Evolutionary conservation across 768 basidiomycete species (phyloP).

Genomic region (Phylloporus rhodoxanthus): DNA sequence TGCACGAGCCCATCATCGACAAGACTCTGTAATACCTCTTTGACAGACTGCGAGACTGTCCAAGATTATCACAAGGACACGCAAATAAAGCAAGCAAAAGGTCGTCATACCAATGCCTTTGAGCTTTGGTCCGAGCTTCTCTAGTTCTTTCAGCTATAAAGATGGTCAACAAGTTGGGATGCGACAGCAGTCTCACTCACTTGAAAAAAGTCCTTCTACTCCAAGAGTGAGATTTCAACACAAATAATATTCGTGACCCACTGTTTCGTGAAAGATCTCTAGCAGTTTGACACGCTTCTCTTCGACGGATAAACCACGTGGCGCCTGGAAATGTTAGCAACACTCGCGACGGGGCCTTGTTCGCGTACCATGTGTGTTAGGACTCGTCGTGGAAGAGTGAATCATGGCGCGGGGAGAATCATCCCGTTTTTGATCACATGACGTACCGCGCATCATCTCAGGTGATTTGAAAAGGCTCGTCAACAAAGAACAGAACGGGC

Average conservation of each 20-base stretch:
- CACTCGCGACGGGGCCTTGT: not conserved
- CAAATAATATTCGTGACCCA: constrained; percentile 23
- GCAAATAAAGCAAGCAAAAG: not conserved
- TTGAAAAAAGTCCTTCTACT: constrained; percentile 80
- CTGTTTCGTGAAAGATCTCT: constrained; percentile 92
- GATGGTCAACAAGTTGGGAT: not conserved
- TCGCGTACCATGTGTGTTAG: constrained; percentile 17
- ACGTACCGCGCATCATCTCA: constrained; percentile 9
- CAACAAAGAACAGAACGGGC: constrained; percentile 7
- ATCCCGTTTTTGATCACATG: constrained; percentile 20
- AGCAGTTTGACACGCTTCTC: constrained; percentile 86
- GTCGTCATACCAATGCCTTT: constrained; percentile 74
- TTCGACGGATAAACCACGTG: constrained; percentile 79
- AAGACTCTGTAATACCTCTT: constrained; percentile 84
- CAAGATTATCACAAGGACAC: not conserved
- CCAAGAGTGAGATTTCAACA: not conserved
- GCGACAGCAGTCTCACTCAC: constrained; percentile 16
- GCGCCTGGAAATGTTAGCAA: constrained; percentile 43
- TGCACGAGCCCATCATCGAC: constrained; percentile 84
- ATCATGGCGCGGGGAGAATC: not conserved
- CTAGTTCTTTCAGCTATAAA: constrained; percentile 78
- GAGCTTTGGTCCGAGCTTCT: constrained; percentile 81
- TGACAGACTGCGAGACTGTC: constrained; percentile 82
- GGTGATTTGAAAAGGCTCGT: not conserved
- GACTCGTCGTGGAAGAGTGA: not conserved